Evolutionary conservation across 2,329 filamentous ascomycete genomes (phyloP).

Genomic region (Amauroascus niger): DNA sequence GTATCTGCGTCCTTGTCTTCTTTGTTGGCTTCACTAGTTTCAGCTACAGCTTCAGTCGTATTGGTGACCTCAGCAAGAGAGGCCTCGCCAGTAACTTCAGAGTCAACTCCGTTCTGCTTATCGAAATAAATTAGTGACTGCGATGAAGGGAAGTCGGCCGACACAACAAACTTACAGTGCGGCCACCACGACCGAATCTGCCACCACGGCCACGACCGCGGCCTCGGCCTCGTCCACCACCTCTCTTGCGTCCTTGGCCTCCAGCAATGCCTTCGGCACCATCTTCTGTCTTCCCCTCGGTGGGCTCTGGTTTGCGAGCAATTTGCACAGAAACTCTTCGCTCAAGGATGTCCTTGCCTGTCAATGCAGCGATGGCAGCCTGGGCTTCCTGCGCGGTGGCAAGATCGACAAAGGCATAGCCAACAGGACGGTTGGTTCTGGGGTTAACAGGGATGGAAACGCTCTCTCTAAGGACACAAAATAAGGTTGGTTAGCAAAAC

Average conservation of each 20-base stretch:
- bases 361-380: conserved; percentile 88
- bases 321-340: conserved; percentile 99
- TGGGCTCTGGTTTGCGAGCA: conserved; percentile 88
- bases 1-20: conserved; percentile 27
- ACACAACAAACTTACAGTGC: conserved; percentile 46
- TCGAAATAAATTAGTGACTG: neutral
- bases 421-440: conserved; percentile 94
- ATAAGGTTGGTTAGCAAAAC: conserved; percentile 28
- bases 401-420: conserved; percentile 97
- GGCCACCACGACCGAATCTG: conserved; percentile 57
- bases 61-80: conserved; percentile 51
- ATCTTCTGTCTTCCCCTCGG: conserved; percentile 64
- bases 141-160: too few species aligned
- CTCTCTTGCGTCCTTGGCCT: conserved; percentile 50
- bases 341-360: conserved; percentile 93
- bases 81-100: conserved; percentile 38
- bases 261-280: conserved; percentile 59
- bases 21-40: conserved; percentile 23
- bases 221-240: conserved; percentile 51
- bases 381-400: conserved; percentile 90
- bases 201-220: conserved; percentile 54
- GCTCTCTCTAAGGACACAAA: conserved; percentile 60
- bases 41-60: conserved; percentile 32
- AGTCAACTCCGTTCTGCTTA: conserved; percentile 12
- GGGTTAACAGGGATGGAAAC: conserved; percentile 99